These are phyloP conservation scores for Trichaptum fuscoviolaceum DNA, from an alignment of 768 basidiomycete genomes.

Conservation along the genomic window DNA sequence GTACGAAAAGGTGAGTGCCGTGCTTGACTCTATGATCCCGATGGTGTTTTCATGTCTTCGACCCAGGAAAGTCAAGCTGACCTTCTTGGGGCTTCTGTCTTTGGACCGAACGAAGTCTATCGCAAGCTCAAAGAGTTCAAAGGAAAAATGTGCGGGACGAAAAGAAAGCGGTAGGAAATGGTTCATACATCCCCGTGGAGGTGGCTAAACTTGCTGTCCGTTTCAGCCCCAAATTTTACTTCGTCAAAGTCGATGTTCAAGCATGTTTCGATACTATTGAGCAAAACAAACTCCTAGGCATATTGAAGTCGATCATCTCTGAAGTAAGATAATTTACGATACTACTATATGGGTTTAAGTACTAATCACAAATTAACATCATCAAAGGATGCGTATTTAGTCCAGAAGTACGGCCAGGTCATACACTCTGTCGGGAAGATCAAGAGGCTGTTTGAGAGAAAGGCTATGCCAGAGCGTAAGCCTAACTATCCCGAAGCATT, in stretches of 20 bases:
- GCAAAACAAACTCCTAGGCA: constrained; percentile 75
- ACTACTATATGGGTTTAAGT: neutral
- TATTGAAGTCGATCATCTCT: constrained; percentile 67
- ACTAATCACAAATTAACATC: neutral
- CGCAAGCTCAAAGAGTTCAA: constrained; percentile 69
- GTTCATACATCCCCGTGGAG: constrained; percentile 13
- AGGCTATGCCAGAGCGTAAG: constrained; percentile 64
- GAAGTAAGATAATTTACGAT: constrained; percentile 40
- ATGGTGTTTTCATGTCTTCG: constrained; percentile 3
- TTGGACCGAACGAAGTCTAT: constrained; percentile 81
- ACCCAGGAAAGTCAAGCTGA: constrained; percentile 54
- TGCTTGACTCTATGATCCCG: neutral
- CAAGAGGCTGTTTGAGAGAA: constrained; percentile 50
- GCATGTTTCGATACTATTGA: constrained; percentile 97
- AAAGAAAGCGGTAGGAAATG: constrained; percentile 46
- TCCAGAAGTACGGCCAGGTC: constrained; percentile 67
- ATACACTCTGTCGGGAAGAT: constrained; percentile 50
- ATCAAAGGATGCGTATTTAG: constrained; percentile 62
- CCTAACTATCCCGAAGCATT: neutral
- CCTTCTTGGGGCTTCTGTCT: constrained; percentile 76
- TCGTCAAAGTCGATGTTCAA: constrained; percentile 94
- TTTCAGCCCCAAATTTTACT: constrained; percentile 79
- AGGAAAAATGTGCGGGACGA: constrained; percentile 33
- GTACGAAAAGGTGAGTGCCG: constrained; percentile 70
- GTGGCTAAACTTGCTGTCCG: neutral